Percentiles rank a stretch among this genome's conserved stretches.
phyloP scores from a whole-genome alignment of 2,329 filamentous ascomycete genomes.

The Trichoderma sp. region DNA sequence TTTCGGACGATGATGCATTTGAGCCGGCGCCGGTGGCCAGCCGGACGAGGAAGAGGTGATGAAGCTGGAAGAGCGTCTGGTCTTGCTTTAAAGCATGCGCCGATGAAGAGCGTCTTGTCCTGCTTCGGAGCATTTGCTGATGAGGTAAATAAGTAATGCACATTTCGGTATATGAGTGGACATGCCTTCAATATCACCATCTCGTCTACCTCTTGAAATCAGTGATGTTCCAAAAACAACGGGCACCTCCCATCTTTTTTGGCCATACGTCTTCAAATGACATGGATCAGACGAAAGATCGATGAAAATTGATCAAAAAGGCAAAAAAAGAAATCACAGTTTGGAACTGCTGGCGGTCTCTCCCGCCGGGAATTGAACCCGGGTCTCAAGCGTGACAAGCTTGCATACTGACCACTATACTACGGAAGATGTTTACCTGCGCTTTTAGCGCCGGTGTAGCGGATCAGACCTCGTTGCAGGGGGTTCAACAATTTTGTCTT shows the following conservation, averaged over 20 bases:
- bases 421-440: conserved; percentile 30
- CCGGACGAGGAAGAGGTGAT: conserved; percentile 40
- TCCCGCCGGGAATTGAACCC: conserved; percentile 36
- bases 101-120: neutral
- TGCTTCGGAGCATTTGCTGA: too few species aligned
- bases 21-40: conserved; percentile 55
- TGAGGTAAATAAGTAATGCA: conserved; percentile 29
- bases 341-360: conserved; percentile 29
- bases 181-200: neutral
- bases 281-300: too few species aligned
- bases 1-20: conserved; percentile 63
- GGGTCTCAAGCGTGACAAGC: conserved; percentile 35
- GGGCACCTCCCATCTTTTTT: too few species aligned
- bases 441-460: conserved; percentile 25
- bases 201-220: neutral
- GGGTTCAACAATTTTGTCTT: neutral
- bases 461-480: conserved; percentile 24
- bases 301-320: neutral
- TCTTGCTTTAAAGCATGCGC: too few species aligned
- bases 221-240: neutral
- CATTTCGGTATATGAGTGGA: neutral
- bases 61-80: neutral
- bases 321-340: conserved; percentile 24
- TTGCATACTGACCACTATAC: conserved; percentile 36
- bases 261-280: neutral